phyloP scores from a whole-genome alignment of 2,329 filamentous ascomycete species.

The Balansia obtecta region DNA sequence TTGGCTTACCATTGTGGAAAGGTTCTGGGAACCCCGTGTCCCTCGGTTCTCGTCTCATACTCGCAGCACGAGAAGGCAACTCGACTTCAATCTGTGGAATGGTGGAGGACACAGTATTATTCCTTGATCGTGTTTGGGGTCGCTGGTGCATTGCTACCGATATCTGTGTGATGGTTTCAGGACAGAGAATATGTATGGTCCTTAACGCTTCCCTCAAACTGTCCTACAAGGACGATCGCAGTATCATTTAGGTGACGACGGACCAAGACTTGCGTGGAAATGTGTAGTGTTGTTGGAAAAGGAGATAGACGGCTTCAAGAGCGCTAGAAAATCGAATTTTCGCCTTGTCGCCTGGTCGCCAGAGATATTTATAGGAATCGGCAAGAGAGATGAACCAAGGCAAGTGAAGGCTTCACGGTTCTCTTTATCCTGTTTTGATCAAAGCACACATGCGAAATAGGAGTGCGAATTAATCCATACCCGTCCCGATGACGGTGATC shows the following conservation, averaged over 20 bases:
- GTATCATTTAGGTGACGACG: not conserved
- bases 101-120: conserved; percentile 1
- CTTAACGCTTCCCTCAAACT: not conserved
- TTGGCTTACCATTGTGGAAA: conserved; percentile 31
- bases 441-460: not conserved
- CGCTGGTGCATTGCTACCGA: conserved; percentile 3
- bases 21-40: conserved; percentile 42
- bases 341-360: no score
- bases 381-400: not conserved
- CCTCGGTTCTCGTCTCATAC: conserved; percentile 16
- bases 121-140: not conserved
- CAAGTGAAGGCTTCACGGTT: not conserved
- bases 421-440: not conserved
- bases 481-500: conserved; percentile 4
- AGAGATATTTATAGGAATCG: not conserved
- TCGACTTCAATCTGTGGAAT: conserved; percentile 16
- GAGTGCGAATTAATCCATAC: not conserved
- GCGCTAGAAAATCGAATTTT: no score
- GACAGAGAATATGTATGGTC: not conserved
- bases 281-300: not conserved
- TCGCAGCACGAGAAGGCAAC: conserved; percentile 13
- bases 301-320: not conserved
- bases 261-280: not conserved
- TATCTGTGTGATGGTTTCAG: no score
- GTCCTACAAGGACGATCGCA: not conserved